Evolutionary conservation across 805 yeast species (phyloP).

Genomic region (Candida ponderosae): DNA sequence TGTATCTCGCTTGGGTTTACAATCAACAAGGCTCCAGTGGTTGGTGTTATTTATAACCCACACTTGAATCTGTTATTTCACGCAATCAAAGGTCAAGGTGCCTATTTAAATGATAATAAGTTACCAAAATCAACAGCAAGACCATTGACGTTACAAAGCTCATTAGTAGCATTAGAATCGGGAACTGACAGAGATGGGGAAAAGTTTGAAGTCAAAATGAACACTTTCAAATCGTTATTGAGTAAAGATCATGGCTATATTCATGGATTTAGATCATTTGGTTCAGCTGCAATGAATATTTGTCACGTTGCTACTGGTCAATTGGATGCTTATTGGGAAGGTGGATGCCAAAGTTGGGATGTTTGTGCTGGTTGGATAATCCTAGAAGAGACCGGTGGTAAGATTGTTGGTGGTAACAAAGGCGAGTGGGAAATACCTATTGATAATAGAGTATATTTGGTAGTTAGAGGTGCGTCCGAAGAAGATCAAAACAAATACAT

Average conservation of each 20-base stretch:
- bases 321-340: constrained; percentile 61
- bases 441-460: constrained; percentile 45
- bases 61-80: constrained; percentile 43
- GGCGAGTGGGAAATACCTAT: constrained; percentile 40
- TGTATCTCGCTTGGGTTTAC: constrained; percentile 58
- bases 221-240: constrained; percentile 37
- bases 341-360: constrained; percentile 66
- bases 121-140: constrained; percentile 24
- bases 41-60: constrained; percentile 66
- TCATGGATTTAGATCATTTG: constrained; percentile 55
- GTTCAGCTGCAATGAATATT: constrained; percentile 59
- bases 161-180: constrained; percentile 52
- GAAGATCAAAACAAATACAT: constrained; percentile 37
- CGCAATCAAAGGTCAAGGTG: constrained; percentile 49
- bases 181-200: constrained; percentile 50
- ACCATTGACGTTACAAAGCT: constrained; percentile 37
- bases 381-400: constrained; percentile 51
- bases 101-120: constrained; percentile 37
- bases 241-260: constrained; percentile 45
- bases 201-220: constrained; percentile 41
- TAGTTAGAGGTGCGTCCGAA: constrained; percentile 42
- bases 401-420: constrained; percentile 45
- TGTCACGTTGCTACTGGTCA: constrained; percentile 52
- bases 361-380: constrained; percentile 65
- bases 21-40: constrained; percentile 36